phyloP scores from a whole-genome alignment of 495 filamentous ascomycete genomes.

The Tuber aestivum region DNA sequence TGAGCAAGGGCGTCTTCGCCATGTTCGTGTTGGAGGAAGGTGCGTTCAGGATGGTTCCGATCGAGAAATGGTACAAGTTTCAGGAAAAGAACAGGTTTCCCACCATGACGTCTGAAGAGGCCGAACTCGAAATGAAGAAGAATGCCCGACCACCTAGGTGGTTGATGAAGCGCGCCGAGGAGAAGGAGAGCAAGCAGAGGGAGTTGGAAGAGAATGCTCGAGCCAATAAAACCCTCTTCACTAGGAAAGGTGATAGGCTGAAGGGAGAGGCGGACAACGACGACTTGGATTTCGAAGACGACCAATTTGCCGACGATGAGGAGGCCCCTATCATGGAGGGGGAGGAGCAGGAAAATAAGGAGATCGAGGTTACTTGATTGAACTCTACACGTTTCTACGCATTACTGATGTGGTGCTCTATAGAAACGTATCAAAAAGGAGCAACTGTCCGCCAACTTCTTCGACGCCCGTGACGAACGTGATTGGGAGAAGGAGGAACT shows the following conservation, averaged over 20 bases:
- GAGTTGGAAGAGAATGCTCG: conserved; percentile 48
- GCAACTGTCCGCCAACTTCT: conserved; percentile 78
- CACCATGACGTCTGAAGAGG: conserved; percentile 72
- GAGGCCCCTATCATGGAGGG: conserved; percentile 78
- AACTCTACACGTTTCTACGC: neutral
- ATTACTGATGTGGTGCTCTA: conserved; percentile 14
- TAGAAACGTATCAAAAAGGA: conserved; percentile 72
- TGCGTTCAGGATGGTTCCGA: conserved; percentile 76
- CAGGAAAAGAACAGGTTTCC: conserved; percentile 76
- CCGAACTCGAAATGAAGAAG: conserved; percentile 72
- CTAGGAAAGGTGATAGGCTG: conserved; percentile 41
- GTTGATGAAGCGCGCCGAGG: conserved; percentile 61
- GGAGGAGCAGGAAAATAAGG: conserved; percentile 76
- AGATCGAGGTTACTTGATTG: conserved; percentile 55
- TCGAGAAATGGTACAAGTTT: conserved; percentile 95
- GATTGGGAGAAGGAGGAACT: conserved; percentile 77
- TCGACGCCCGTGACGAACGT: conserved; percentile 74
- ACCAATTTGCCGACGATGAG: conserved; percentile 80
- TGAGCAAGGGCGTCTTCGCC: conserved; percentile 69
- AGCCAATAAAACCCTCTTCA: conserved; percentile 35
- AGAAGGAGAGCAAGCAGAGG: conserved; percentile 52
- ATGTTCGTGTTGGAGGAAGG: conserved; percentile 63
- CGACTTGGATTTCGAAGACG: conserved; percentile 59
- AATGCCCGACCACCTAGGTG: conserved; percentile 66
- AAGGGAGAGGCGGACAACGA: conserved; percentile 51